Percentiles rank a stretch among this genome's conserved stretches.
These are phyloP conservation scores for Pouteria glomerata DNA, from an alignment of 148 eudicot species.

Conservation along the genomic window DNA sequence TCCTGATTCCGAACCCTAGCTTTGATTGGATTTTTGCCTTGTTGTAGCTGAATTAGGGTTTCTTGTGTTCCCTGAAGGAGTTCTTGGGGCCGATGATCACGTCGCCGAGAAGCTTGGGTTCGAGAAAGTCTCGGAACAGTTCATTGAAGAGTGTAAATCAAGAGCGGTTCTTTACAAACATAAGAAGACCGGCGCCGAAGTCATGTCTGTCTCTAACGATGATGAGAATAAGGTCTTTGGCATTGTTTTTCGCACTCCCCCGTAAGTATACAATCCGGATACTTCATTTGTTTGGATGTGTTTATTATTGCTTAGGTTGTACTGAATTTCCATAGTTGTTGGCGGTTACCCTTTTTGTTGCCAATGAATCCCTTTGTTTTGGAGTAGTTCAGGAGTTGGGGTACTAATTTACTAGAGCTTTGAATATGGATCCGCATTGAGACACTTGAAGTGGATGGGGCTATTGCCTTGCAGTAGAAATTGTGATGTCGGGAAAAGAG, in stretches of 20 bases:
- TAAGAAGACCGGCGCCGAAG: conserved; percentile 78
- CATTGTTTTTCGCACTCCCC: conserved; percentile 91
- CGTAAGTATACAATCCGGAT: conserved; percentile 45
- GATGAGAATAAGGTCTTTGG: conserved; percentile 99
- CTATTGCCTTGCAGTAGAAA: not conserved
- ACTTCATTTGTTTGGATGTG: not conserved
- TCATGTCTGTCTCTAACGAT: conserved; percentile 88
- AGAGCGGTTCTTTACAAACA: conserved; percentile 81
- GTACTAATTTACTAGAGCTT: not conserved
- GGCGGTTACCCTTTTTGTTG: not conserved
- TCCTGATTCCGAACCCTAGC: not conserved
- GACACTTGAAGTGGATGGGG: not conserved
- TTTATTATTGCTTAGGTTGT: not conserved
- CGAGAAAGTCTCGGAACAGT: conserved; percentile 80
- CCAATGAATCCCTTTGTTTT: not conserved
- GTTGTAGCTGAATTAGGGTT: not conserved
- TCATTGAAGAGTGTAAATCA: conserved; percentile 86
- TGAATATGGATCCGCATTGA: not conserved
- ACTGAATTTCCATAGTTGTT: not conserved
- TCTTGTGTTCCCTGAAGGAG: conserved; percentile 24
- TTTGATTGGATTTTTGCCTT: not conserved
- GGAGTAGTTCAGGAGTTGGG: not conserved
- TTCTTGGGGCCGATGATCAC: conserved; percentile 38
- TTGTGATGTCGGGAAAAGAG: not conserved
- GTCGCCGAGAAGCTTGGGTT: conserved; percentile 82